Percentiles rank a stretch among this genome's conserved stretches.
phyloP scores from a whole-genome alignment of 495 filamentous ascomycete genomes.

The Lichina pygmaea region DNA sequence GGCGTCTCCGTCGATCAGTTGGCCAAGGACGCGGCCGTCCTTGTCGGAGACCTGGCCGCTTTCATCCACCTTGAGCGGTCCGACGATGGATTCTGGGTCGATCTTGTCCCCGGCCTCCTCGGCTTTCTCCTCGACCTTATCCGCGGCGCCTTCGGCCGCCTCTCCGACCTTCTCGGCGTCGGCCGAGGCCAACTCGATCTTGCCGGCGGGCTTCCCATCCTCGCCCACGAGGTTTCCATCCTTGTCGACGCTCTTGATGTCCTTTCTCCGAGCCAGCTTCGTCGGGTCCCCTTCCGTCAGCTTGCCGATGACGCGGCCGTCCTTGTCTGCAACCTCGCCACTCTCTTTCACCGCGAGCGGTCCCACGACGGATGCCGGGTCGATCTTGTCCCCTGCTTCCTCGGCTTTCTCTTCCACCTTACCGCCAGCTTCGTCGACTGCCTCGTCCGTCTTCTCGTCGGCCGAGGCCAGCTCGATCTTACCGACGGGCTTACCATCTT shows the following conservation, averaged over 20 bases:
- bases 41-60: slow-evolving; percentile 15
- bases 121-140: not conserved
- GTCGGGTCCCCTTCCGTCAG: slow-evolving; percentile 50
- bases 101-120: slow-evolving; percentile 12
- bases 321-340: slow-evolving; percentile 16
- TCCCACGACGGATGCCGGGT: not conserved
- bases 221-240: slow-evolving; percentile 69
- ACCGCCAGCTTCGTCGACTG: slow-evolving; percentile 22
- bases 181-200: slow-evolving; percentile 51
- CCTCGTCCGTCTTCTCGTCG: slow-evolving; percentile 24
- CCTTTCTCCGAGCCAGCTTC: slow-evolving; percentile 29
- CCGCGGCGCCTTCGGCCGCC: slow-evolving; percentile 33
- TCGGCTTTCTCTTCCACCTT: slow-evolving; percentile 24
- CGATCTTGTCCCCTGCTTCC: slow-evolving; percentile 17
- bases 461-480: slow-evolving; percentile 15
- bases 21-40: slow-evolving; percentile 28
- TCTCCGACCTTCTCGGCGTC: slow-evolving; percentile 69
- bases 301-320: slow-evolving; percentile 36
- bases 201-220: slow-evolving; percentile 52
- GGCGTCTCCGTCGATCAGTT: slow-evolving; percentile 30
- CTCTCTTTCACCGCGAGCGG: slow-evolving; percentile 1
- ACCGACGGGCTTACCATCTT: slow-evolving; percentile 7
- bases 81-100: not conserved
- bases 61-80: slow-evolving; percentile 2
- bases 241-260: slow-evolving; percentile 50